Base-by-base conservation (phyloP, 371 early-diverging fungal genomes). In the Zopfochytrium polystomum region DNA sequence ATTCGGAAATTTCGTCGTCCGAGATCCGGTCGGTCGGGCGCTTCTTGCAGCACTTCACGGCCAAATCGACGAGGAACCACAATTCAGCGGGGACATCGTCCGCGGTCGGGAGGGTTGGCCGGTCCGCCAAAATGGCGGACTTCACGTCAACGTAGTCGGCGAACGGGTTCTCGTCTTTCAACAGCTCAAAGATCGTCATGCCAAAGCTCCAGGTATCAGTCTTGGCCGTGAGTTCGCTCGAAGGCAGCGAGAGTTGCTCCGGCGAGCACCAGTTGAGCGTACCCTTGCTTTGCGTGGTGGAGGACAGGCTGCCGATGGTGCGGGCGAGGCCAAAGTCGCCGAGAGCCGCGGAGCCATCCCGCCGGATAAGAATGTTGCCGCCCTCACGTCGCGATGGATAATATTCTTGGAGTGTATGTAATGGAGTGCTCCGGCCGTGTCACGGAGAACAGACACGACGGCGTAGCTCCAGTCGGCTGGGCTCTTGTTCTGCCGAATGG, bases 341-440 rank as follows among this genome's bases (percentile, higher is more conserved):
- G 55, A 98, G 87, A 72, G 95, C 96, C 59, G 96, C 91, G 63
- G 90, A 87, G 18, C 97, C 95, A 29, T 86, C 80, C 23, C 79
- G 72, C 68, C 85, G 85, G 50, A 96, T 66, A 34, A 96, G 75
- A 22, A 97, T 85, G 70, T 96, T 96, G 59, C 94, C 95, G 1
- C 90, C 89, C 70, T 95, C 70, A 99, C 89, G 74, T 99, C 98
- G 70, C 98, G 84, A 72, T 93, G 93, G 66, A 96, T 91, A 66
- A 98, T 93, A 58, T 85, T 84, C 60, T 88, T 85, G 54, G 75
- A 72, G 75, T 98, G 97, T 57, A 98, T 75, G 75, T 92, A 91
- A 64, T 87, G 84, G 45, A 98, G 74, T 34, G 92, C 97, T 55
- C 86, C 82, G 63, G 88, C 80, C 3, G 87, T 89, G 86, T 61